phyloP scores from a whole-genome alignment of 1,284 basidiomycete species.

The Naganishia cerealis region DNA sequence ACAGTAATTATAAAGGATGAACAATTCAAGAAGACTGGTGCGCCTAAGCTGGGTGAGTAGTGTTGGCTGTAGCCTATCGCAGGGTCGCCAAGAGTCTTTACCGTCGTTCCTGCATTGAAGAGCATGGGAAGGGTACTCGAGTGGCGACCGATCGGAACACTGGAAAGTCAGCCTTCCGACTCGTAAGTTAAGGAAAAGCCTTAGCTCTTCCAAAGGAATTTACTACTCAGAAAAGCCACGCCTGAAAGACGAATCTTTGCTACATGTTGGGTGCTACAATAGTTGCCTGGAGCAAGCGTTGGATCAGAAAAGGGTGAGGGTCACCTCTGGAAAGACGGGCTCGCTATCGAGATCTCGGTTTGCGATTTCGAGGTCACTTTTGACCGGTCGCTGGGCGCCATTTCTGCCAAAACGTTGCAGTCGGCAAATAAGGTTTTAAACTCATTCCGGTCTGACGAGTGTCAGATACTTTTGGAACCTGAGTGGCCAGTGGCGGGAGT shows the following conservation, averaged over 20 bases:
- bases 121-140: background rate
- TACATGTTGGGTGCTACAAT: background rate
- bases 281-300: background rate
- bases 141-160: background rate
- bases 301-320: background rate
- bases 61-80: background rate
- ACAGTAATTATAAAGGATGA: background rate
- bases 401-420: background rate
- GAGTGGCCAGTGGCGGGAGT: background rate
- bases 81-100: too few species aligned
- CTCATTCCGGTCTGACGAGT: background rate
- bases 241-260: too few species aligned
- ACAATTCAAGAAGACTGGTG: background rate
- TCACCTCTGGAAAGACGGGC: background rate
- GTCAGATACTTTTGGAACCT: too few species aligned
- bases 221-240: too few species aligned
- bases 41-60: background rate
- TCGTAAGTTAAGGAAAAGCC: too few species aligned
- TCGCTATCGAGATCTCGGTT: background rate
- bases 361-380: slow-evolving; percentile 2
- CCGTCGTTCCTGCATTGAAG: background rate
- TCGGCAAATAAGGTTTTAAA: background rate
- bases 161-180: too few species aligned
- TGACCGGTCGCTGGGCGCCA: background rate
- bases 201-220: too few species aligned